Base-by-base conservation (phyloP, 2,329 filamentous ascomycete genomes). In the Diplodia mutila region DNA sequence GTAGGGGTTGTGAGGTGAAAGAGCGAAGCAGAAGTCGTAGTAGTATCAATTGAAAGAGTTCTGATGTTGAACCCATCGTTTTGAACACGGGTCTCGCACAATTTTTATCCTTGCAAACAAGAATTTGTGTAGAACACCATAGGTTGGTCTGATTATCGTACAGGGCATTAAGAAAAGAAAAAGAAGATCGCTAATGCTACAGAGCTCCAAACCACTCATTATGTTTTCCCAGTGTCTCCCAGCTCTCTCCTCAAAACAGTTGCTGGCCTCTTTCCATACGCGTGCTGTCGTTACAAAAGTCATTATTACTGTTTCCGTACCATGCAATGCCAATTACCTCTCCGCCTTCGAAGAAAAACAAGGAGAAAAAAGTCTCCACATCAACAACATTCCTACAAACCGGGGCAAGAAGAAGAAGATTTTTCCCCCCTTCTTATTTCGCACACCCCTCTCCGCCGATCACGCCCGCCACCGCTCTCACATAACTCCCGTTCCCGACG, bases 381-480 rank as follows among this genome's bases (percentile, higher is more conserved):
- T n/a, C n/a, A n/a, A n/a, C n/a, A n/a, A n/a, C n/a, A n/a, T n/a
- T n/a, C n/a, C 29, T 4, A 29, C 4, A 29, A 7, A 29, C 3
- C 4, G 29, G 29, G 29, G 29, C 39, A 42, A 42, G 16, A 42
- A 42, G 39, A 42, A 18, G 6, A 42, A 42, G 16, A 42, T 54
- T n/a, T 18, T 9, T 25, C 12, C 27, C 16, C 16, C 27, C 12
- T 6, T 16, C 25, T 25, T 11, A 37, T 8, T 67, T 61, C 37
- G 9, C 54, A 27, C 65, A 67, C 18, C 65, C 65, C 29, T 49
- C 29, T 0, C 53, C 53, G 3, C 53, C 53, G 23, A 67, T 52
- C 8, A 51, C 46, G 18, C 42, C 65, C 21, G 65, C 65, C 65
- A 67, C 48, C 6, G 65, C 46, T 46, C 54, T 16, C 25, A 27